Evolutionary conservation across 805 yeast species (phyloP), one percentile per base, ranked within the genome.

Genomic region (Saccharomyces mikatae): DNA sequence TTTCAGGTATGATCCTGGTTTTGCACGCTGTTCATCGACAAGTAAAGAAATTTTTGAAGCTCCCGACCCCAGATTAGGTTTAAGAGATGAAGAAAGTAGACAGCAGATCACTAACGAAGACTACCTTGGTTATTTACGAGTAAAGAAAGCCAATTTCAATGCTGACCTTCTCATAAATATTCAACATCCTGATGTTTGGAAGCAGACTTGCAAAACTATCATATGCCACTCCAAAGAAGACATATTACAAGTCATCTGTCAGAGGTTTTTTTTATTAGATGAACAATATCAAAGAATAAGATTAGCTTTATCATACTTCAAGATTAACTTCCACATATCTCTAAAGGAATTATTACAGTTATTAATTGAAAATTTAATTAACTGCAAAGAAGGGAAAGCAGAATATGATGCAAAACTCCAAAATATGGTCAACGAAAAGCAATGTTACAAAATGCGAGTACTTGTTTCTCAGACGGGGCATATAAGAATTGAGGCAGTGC

Each of bases 1-100:
- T 1, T 76, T 89, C 41, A 74, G 96, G 50, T 89, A 85, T 64
- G 95, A 88, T 60, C 92, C 95, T 1, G 60, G 66, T 9, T 66
- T 86, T 52, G 49, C 67, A 17, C 44, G 44, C 11, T 17, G 13
- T 4, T 17, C 17, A 36, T 8, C 44, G 11, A 17, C 44, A 36
- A 36, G 17, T 2, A 17, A 36, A 6, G 17, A 36, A 8, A 36
- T 5, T 6, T 36, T 36, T 36, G 44, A 36, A 9, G 5, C 5
- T 9, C 24, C 24, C 6, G 24, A 17, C 22, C 24, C 22, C 10
- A 6, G 22, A 8, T 36, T 36, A 4, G 44, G 44, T 36, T 17
- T 36, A 17, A 17, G 24, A 36, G 44, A 36, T 6, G 44, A 36
- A 17, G 44, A 36, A 3, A 36, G 9, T 9, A 36, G 22, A 11